Base-by-base conservation (phyloP, 495 filamentous ascomycete genomes). In the Hypoxylon subgilvum region DNA sequence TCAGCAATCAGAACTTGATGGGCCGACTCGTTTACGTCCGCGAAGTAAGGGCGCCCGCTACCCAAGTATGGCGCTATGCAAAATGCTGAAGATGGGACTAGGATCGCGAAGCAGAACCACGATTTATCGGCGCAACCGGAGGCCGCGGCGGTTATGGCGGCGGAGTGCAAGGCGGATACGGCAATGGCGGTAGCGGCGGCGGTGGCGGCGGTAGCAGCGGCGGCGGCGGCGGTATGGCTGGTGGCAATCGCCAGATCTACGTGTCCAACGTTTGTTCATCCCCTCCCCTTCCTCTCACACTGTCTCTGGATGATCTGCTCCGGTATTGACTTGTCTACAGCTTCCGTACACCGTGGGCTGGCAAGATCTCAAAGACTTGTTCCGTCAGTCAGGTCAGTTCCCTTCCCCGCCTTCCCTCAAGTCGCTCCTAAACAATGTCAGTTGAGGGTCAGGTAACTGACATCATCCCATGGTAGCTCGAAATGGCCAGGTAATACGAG, bases 1-100 rank as follows among this genome's bases (percentile, higher is more conserved):
- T 98, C 79, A 96, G 92, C 85, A 98, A 98, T 77, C 92, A 96
- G 75, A 96, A 92, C 70, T 79, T 98, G 44, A 97, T 97, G 92
- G 94, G 94, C 42, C 86, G 94, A 76, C 88, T 97, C 39, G 91
- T 98, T 67, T 98, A 98, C 71, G 94, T 98, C 73, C 90, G 94
- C 70, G 94, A 98, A 82, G 93, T 95, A 86, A 72, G 81, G 74
- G 36, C 41, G 45, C 36, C 39, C 7, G 17, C 32, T 42, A 16
- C 48, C 44, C 16, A n/a, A n/a, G n/a, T n/a, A n/a, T 52, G 30
- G n/a, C 19, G 42, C 8, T 53, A 49, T 54, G 49, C 47, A 34
- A 54, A 27, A 67, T 66, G 34, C 57, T 64, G 42, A 69, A 39
- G 22, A 42, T 59, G 30, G 55, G 16, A 28, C 25, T 57, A 96